These are phyloP conservation scores for Beauveria varroae DNA, from an alignment of 2,329 filamentous ascomycete species.

Conservation along the genomic window DNA sequence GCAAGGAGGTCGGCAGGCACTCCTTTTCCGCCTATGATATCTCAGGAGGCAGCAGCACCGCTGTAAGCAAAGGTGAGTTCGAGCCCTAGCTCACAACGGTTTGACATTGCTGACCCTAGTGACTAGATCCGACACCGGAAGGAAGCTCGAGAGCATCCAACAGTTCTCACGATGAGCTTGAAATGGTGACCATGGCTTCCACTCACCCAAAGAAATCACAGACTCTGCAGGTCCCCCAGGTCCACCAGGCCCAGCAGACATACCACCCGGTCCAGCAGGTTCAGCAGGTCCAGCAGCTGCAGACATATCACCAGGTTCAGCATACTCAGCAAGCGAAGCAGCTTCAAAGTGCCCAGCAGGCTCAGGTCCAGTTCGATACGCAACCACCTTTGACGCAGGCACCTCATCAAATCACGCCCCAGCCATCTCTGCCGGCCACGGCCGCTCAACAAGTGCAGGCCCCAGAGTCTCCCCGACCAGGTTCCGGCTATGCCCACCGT, in stretches of 20 bases:
- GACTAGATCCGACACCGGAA: slow-evolving; percentile 19
- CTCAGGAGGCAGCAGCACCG: slow-evolving; percentile 29
- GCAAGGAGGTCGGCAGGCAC: slow-evolving; percentile 33
- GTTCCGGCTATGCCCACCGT: slow-evolving; percentile 12
- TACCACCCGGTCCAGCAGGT: slow-evolving; percentile 5
- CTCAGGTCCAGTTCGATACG: not conserved
- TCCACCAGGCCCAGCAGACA: not conserved
- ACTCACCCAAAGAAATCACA: not conserved
- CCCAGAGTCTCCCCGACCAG: not conserved
- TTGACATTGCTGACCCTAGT: not conserved
- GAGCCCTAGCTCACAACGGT: not conserved
- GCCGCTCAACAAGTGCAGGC: not conserved
- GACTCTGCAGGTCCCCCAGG: not conserved
- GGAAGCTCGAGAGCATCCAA: slow-evolving; percentile 31
- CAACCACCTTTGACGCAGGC: not conserved
- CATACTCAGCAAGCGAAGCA: not conserved
- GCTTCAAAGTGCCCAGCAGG: not conserved
- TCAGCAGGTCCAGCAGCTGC: slow-evolving; percentile 3
- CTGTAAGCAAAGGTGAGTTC: slow-evolving; percentile 30
- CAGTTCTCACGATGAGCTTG: slow-evolving; percentile 33
- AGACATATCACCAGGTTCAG: slow-evolving; percentile 6
- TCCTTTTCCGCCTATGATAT: slow-evolving; percentile 22
- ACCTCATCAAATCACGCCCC: not conserved
- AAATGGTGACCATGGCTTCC: slow-evolving; percentile 25
- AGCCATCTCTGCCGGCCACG: not conserved